Conservation (phyloP, 805 yeast genomes). For the Candida morakotiae region DNA sequence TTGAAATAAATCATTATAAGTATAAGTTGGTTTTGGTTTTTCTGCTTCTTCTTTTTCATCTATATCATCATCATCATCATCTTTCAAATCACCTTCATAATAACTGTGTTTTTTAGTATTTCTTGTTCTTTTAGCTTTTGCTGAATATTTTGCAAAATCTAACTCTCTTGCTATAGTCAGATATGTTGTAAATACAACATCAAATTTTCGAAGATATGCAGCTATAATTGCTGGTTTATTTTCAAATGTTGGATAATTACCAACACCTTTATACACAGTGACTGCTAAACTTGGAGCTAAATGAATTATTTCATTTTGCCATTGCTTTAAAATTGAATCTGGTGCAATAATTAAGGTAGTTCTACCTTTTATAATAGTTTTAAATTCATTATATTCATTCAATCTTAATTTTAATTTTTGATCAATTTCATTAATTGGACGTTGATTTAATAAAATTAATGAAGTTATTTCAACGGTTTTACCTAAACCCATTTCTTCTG, state of each 20-base stretch:
- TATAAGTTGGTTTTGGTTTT: conserved; percentile 11
- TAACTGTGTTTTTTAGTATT: conserved; percentile 14
- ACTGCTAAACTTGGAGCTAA: conserved; percentile 60
- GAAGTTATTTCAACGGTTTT: conserved; percentile 85
- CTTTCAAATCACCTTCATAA: conserved; percentile 8
- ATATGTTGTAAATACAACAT: conserved; percentile 80
- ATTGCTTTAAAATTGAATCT: conserved; percentile 75
- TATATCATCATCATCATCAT: conserved; percentile 9
- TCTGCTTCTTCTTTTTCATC: conserved; percentile 10
- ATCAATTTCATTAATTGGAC: conserved; percentile 38
- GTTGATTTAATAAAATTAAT: conserved; percentile 55
- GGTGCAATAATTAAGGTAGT: conserved; percentile 87
- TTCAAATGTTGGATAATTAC: conserved; percentile 19
- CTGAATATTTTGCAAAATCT: conserved; percentile 72
- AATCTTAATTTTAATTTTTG: conserved; percentile 23
- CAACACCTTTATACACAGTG: conserved; percentile 59
- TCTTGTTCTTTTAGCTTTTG: conserved; percentile 48
- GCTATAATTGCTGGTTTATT: conserved; percentile 44
- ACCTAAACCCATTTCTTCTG: conserved; percentile 98
- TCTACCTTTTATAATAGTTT: conserved; percentile 48
- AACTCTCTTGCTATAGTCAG: conserved; percentile 66
- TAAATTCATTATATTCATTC: conserved; percentile 36
- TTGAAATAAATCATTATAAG: conserved; percentile 24
- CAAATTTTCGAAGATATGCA: conserved; percentile 54
- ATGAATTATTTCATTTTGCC: conserved; percentile 69